Evolutionary conservation across 306 rosid species (phyloP).

Genomic region (Alnus rubra): DNA sequence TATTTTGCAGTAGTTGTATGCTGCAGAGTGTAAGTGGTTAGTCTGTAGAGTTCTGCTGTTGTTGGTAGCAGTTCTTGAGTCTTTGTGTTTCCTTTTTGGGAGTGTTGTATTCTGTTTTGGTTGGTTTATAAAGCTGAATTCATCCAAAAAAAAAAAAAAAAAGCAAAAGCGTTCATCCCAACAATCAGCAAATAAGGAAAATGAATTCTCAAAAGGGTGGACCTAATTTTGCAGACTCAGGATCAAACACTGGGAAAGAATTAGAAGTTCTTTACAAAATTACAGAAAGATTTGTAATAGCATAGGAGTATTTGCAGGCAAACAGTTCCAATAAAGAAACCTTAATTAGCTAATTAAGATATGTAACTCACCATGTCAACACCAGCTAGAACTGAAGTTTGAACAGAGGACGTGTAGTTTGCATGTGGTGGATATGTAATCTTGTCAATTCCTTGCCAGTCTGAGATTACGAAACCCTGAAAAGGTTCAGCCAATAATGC

Average conservation of each 20-base stretch:
- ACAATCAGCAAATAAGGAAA: not conserved
- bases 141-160: no score
- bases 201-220: not conserved
- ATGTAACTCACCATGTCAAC: conserved; percentile 15
- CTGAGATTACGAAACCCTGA: conserved; percentile 20
- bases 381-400: conserved; percentile 5
- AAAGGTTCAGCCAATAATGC: not conserved
- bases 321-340: not conserved
- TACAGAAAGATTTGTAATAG: not conserved
- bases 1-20: no score
- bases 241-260: not conserved
- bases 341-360: not conserved
- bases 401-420: conserved; percentile 17
- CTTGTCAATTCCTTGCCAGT: conserved; percentile 12
- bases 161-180: not conserved
- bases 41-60: no score
- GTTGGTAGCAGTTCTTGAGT: no score
- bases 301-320: not conserved
- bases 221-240: not conserved
- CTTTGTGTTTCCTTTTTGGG: no score
- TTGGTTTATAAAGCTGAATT: no score
- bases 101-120: no score
- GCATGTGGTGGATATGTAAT: not conserved
- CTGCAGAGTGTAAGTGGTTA: no score
- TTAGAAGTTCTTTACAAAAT: not conserved